Base-by-base conservation (phyloP, 192 early-diverging fungal species). In the Allomyces macrogynus region DNA sequence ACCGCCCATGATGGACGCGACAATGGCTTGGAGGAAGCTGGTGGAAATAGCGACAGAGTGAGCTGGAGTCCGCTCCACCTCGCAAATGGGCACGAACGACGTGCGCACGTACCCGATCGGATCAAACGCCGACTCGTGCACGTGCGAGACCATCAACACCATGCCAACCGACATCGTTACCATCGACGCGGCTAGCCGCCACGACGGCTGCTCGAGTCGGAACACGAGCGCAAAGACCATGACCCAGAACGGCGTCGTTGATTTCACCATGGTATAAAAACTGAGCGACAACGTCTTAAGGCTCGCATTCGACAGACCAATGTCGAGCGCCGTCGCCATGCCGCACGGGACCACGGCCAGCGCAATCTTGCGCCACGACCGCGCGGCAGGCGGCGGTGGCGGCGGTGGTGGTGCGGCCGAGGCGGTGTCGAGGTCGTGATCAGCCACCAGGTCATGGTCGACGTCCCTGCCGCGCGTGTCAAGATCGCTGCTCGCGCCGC, bases 231-330 rank as follows among this genome's bases (percentile, higher is more conserved):
- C 90, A 73, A 97, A 97, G 18, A 97, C 66, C 25, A 97, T 78
- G n/a, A 88, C 83, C 68, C 86, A 87, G 1, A 82, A 81, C 63
- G 84, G 75, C 3, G 79, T 80, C 10, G 87, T 86, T 3, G 86
- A 87, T 70, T 89, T 89, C 74, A 85, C 86, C 86, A 89, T 89
- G 64, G 87, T 97, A 76, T 92, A 92, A 69, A 97, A 94, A 1
- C 90, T 84, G 43, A 97, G 81, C 10, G 93, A 86, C 27, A 97
- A 90, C 44, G 83, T 83, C 74, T 87, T 87, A 65, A 96, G 67
- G 60, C 85, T 87, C 12, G 86, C 77, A 69, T 94, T 96, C 67
- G 89, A 90, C 42, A 96, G 71, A 4, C 91, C 93, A 67, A 94
- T 87, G 69, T 96, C 93, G 73, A 93, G 67, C 24, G 88, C 89